phyloP scores from a whole-genome alignment of 257 asterid genomes.

The Nicotiana tabacum region DNA sequence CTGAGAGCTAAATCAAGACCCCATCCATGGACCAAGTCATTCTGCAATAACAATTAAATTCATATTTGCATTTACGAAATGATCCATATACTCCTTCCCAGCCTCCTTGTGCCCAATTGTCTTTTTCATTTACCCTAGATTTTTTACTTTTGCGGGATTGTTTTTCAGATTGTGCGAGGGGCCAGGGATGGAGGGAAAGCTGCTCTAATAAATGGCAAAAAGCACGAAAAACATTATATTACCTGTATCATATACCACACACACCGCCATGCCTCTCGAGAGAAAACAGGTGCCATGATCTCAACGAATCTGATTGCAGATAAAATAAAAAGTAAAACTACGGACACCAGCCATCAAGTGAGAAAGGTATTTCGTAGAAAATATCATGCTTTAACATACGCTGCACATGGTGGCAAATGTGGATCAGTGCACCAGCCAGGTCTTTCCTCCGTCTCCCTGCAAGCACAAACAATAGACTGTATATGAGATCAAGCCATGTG shows the following conservation, averaged over 20 bases:
- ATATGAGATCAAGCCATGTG: background rate
- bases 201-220: slow-evolving; percentile 5
- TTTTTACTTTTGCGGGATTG: background rate
- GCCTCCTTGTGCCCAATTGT: background rate
- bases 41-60: slow-evolving; percentile 41
- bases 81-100: background rate
- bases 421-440: slow-evolving; percentile 87
- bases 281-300: slow-evolving; percentile 96
- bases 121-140: background rate
- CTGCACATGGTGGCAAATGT: slow-evolving; percentile 94
- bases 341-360: background rate
- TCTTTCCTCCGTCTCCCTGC: slow-evolving; percentile 74
- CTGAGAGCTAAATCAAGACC: slow-evolving; percentile 92
- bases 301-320: slow-evolving; percentile 68
- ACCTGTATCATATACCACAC: slow-evolving; percentile 99
- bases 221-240: background rate
- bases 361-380: background rate
- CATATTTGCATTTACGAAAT: background rate
- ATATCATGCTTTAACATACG: slow-evolving; percentile 41
- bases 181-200: background rate
- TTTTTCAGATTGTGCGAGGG: background rate
- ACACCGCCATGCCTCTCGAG: slow-evolving; percentile 94
- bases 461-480: slow-evolving; percentile 8
- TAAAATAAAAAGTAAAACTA: background rate
- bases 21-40: slow-evolving; percentile 96